Evolutionary conservation across 2,329 filamentous ascomycete species (phyloP).

Genomic region (Bertia moriformis): DNA sequence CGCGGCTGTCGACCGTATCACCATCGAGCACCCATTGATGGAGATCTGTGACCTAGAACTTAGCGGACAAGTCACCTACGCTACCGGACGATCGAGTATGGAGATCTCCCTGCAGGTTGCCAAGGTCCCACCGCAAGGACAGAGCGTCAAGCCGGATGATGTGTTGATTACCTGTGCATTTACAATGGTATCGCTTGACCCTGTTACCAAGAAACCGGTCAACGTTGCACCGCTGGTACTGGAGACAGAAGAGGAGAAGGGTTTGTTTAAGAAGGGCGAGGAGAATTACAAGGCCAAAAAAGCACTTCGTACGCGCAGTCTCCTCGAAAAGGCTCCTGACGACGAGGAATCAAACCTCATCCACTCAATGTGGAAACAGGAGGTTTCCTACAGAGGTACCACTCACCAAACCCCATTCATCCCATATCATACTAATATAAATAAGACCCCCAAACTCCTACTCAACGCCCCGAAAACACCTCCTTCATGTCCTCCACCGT

Average conservation of each 20-base stretch:
- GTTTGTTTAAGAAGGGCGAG: constrained; percentile 45
- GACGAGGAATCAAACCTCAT: constrained; percentile 56
- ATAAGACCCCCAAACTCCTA: constrained; percentile 35
- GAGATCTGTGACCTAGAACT: constrained; percentile 59
- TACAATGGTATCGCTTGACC: constrained; percentile 61
- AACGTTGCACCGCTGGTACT: constrained; percentile 42
- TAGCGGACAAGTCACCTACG: constrained; percentile 37
- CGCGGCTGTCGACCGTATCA: constrained; percentile 21
- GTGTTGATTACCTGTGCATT: constrained; percentile 58
- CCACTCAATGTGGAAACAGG: constrained; percentile 55
- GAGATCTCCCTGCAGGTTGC: constrained; percentile 57
- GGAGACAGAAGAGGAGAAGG: constrained; percentile 47
- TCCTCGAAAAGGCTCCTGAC: constrained; percentile 52
- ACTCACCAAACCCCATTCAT: constrained; percentile 5
- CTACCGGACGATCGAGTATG: constrained; percentile 54
- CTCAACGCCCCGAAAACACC: constrained; percentile 39
- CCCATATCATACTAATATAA: background rate
- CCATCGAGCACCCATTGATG: constrained; percentile 43
- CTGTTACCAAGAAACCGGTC: constrained; percentile 48
- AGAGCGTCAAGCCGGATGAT: constrained; percentile 38
- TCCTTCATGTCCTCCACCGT: constrained; percentile 47
- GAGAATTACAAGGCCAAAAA: constrained; percentile 54
- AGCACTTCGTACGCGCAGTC: constrained; percentile 37
- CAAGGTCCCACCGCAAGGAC: constrained; percentile 39
- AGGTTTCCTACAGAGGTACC: constrained; percentile 44